Base-by-base conservation (phyloP, 73 alveolate genomes). In the Tetrahymena malaccensis region DNA sequence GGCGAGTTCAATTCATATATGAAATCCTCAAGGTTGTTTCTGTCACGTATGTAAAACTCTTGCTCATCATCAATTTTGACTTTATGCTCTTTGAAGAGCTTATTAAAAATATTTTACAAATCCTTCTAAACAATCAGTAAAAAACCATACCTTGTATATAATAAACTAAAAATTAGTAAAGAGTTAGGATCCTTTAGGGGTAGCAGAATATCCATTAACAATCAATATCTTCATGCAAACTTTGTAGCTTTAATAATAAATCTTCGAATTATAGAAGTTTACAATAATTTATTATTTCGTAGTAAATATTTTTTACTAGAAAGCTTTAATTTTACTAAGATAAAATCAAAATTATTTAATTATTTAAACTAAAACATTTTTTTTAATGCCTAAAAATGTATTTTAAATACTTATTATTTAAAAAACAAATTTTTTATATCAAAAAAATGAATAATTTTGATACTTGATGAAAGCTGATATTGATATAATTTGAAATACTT, bases 1-100 rank as follows among this genome's bases (percentile, higher is more conserved):
- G 96, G 58, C 4, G 98, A 50, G 37, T 97, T 93, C 43, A 97
- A 96, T 93, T 97, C 99, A 94, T 94, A 98, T 34, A 98, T 70
- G 93, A 85, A 97, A 44, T 98, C 99, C 93, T 97, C 98, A 15
- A 94, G 55, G 19, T 85, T 70, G 12, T 94, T 94, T 84, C 96
- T 37, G 43, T 94, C 96, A 22, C 96, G 50, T 6, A 94, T 55
- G 43, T 84, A 70, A 93, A 94, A 94, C 43, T 94, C 96, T 22
- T 85, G 55, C 83, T 94, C 96, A 84, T 94, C 93, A 85, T 94
- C 95, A 0, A 94, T 94, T 94, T 85, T 94, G 95, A 43, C 96
- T 5, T 94, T 94, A 25, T 84, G 43, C 43, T 94, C 93, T 10
- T 85, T 70, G 21, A 70, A 70, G 21, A 70, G 34, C 89, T 70